phyloP scores from a whole-genome alignment of 148 eudicot genomes.

The Rhododendron kiyosumense region DNA sequence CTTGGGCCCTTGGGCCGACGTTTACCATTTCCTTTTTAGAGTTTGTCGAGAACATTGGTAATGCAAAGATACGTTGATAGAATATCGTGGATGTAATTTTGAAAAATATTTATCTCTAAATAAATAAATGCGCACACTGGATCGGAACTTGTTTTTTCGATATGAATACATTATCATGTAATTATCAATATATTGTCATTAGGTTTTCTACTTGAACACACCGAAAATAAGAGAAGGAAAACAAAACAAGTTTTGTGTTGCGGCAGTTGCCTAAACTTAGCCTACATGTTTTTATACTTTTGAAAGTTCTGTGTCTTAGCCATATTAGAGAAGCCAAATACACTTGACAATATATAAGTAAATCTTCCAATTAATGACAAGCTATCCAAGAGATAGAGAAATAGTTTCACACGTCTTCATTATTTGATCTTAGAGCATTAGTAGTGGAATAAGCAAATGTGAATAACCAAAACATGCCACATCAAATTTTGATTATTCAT shows the following conservation, averaged over 20 bases:
- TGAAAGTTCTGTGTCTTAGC: no score
- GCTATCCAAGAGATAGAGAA: background rate
- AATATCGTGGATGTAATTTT: background rate
- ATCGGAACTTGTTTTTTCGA: background rate
- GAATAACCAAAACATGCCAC: no score
- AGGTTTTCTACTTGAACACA: background rate
- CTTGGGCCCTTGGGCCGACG: no score
- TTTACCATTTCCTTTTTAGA: no score
- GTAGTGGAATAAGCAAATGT: no score
- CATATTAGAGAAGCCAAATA: background rate
- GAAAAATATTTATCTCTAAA: background rate
- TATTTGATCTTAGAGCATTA: no score
- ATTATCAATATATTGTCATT: background rate
- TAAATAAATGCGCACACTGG: background rate
- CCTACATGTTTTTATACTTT: no score
- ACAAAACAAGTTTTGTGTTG: background rate
- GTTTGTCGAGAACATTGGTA: no score
- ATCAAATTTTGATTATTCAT: no score
- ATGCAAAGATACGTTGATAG: background rate
- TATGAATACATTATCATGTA: no score
- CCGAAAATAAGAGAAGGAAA: background rate
- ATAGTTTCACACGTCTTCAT: no score
- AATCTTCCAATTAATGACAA: no score
- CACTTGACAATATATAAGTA: background rate
- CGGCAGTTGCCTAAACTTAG: background rate